Percentiles rank a stretch among this genome's conserved stretches.
phyloP scores from a whole-genome alignment of 208 protist genomes.

The Porcisia hertigi region DNA sequence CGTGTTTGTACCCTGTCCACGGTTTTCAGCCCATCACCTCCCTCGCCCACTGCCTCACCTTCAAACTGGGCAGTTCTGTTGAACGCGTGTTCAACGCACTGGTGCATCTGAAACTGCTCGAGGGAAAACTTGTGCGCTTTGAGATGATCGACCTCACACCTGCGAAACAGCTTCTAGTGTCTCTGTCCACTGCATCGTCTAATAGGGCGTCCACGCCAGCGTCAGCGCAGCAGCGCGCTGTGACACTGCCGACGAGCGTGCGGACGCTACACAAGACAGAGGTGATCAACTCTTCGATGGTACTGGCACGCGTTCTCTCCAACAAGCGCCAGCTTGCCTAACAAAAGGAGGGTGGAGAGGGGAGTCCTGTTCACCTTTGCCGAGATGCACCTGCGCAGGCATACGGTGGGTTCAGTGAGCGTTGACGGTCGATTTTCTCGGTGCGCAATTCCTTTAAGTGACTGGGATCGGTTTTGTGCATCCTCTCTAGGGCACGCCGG shows the following conservation, averaged over 20 bases:
- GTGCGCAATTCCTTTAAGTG: neutral
- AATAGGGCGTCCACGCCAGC: neutral
- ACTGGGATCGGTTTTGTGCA: too few relatives aligned
- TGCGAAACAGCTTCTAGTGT: conserved; percentile 18
- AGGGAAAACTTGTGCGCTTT: conserved; percentile 88
- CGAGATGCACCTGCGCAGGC: neutral
- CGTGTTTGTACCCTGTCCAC: conserved; percentile 67
- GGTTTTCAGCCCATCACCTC: conserved; percentile 57
- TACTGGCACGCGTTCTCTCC: conserved; percentile 75
- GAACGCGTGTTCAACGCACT: conserved; percentile 79
- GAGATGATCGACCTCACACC: conserved; percentile 54
- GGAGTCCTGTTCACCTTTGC: neutral
- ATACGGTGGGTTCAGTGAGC: neutral
- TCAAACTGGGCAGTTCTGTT: conserved; percentile 66
- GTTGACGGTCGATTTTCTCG: neutral
- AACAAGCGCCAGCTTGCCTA: conserved; percentile 78
- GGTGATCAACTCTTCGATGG: conserved; percentile 42
- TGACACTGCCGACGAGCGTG: conserved; percentile 2
- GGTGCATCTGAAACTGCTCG: conserved; percentile 48
- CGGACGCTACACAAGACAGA: conserved; percentile 58
- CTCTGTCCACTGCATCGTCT: conserved; percentile 7
- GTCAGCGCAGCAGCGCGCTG: neutral
- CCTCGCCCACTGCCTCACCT: conserved; percentile 74
- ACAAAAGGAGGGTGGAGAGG: neutral
- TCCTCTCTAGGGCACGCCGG: too few relatives aligned